These are phyloP conservation scores for Scleroderma bovista DNA, from an alignment of 768 basidiomycete species.

Conservation along the genomic window DNA sequence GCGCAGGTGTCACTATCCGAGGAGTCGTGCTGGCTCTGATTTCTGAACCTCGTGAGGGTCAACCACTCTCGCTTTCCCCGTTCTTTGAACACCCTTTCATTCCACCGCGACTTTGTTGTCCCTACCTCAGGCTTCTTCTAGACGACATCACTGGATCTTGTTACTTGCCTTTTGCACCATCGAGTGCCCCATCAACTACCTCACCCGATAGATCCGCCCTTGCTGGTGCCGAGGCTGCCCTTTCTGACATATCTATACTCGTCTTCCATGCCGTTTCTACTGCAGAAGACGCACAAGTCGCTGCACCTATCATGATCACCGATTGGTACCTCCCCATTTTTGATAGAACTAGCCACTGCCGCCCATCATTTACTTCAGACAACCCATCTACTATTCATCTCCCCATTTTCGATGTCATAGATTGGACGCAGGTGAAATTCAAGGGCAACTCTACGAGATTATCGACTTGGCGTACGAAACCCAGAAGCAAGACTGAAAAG, in stretches of 20 bases:
- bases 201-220: constrained; percentile 1
- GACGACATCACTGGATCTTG: constrained; percentile 29
- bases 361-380: constrained; percentile 30
- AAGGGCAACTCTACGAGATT: constrained; percentile 43
- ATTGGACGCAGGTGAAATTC: constrained; percentile 53
- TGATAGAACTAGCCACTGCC: constrained; percentile 41
- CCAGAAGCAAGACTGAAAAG: constrained; percentile 17
- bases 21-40: constrained; percentile 47
- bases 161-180: constrained; percentile 9
- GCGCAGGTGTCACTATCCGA: constrained; percentile 32
- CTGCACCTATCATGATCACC: constrained; percentile 67
- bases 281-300: constrained; percentile 21
- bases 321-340: constrained; percentile 63
- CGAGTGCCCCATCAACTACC: constrained; percentile 4
- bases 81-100: constrained; percentile 60
- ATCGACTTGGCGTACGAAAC: constrained; percentile 57
- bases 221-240: constrained; percentile 13
- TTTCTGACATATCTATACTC: constrained; percentile 54
- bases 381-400: constrained; percentile 26
- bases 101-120: constrained; percentile 43
- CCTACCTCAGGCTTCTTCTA: constrained; percentile 51
- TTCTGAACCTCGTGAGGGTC: constrained; percentile 19
- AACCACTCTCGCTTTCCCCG: constrained; percentile 14
- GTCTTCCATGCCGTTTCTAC: constrained; percentile 33
- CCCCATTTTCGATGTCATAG: constrained; percentile 52